Conservation (phyloP, 768 basidiomycete genomes). For the Ephemerocybe angulata region DNA sequence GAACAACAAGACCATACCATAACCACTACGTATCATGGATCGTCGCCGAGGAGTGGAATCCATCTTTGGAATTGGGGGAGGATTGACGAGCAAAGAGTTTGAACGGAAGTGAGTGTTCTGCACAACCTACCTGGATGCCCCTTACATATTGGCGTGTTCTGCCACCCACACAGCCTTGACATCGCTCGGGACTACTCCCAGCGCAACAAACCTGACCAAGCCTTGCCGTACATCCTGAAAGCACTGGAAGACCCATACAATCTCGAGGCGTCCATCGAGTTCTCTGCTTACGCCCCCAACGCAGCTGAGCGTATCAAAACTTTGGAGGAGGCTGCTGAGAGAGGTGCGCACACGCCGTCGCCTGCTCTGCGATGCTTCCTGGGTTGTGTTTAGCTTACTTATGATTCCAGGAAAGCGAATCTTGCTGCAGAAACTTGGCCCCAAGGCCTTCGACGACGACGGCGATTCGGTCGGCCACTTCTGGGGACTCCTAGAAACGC, state of each 20-base stretch:
- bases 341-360: no score
- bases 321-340: conserved; percentile 23
- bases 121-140: no score
- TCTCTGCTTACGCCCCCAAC: conserved; percentile 30
- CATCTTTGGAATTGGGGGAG: not conserved
- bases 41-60: not conserved
- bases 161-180: conserved; percentile 34
- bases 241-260: conserved; percentile 40
- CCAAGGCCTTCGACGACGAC: not conserved
- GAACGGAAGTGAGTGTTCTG: not conserved
- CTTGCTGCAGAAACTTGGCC: not conserved
- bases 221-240: conserved; percentile 35
- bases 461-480: not conserved
- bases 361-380: not conserved
- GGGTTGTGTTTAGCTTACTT: not conserved
- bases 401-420: not conserved
- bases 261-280: conserved; percentile 35
- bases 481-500: not conserved
- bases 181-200: conserved; percentile 34
- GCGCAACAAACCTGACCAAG: conserved; percentile 28
- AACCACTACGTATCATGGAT: not conserved
- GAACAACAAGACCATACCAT: no score
- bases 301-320: conserved; percentile 22
- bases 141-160: no score
- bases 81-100: not conserved